Conservation (phyloP, 1,284 basidiomycete species). For the Pyrrhoderma noxium region DNA sequence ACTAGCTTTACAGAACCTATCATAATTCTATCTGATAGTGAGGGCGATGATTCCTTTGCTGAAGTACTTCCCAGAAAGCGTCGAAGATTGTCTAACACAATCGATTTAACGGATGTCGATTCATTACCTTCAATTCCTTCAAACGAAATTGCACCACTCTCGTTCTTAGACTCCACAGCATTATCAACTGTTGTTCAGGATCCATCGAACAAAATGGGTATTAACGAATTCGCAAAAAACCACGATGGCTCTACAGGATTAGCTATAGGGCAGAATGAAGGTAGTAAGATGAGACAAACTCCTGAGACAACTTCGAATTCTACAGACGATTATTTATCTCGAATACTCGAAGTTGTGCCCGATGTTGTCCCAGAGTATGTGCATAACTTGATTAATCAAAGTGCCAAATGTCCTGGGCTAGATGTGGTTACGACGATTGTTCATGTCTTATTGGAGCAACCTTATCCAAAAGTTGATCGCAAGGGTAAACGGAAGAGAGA, state of each 20-base stretch:
- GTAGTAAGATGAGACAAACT: background rate
- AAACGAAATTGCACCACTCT: background rate
- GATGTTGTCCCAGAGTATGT: conserved; percentile 53
- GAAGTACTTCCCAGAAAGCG: background rate
- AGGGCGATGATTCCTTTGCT: conserved; percentile 1
- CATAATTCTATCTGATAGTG: conserved; percentile 13
- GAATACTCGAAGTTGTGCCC: conserved; percentile 59
- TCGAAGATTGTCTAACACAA: background rate
- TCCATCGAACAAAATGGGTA: too few species aligned
- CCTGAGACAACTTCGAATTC: background rate
- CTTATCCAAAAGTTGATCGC: conserved; percentile 52
- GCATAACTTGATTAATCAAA: conserved; percentile 34
- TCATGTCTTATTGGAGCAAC: conserved; percentile 53
- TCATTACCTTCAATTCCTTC: background rate
- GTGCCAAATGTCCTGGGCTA: conserved; percentile 25
- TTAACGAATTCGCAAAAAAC: too few species aligned
- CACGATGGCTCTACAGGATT: too few species aligned
- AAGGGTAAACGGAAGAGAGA: conserved; percentile 41
- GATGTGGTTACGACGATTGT: conserved; percentile 47
- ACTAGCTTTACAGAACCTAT: background rate
- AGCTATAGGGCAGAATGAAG: too few species aligned
- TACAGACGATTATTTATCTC: conserved; percentile 27
- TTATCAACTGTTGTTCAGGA: too few species aligned
- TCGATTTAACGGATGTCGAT: conserved; percentile 3
- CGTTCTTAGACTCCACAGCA: too few species aligned